phyloP scores from a whole-genome alignment of 208 protist genomes.

The Tritrichomonas foetus region DNA sequence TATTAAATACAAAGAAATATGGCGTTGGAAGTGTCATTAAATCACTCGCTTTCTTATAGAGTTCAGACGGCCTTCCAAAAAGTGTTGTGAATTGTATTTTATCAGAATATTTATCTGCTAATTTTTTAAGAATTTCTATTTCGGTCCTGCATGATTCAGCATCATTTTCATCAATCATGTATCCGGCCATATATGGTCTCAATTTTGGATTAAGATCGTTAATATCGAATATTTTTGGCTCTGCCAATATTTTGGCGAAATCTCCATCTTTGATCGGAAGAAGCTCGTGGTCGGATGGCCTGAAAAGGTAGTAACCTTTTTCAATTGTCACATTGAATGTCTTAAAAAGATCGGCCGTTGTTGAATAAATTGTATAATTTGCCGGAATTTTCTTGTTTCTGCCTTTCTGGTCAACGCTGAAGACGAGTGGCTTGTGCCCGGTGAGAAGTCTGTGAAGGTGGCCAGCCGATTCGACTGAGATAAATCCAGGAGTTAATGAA shows the following conservation, averaged over 20 bases:
- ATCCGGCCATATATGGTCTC: neutral
- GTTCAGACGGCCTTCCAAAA: neutral
- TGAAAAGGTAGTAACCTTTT: neutral
- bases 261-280: neutral
- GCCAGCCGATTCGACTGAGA: no score
- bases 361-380: neutral
- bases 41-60: neutral
- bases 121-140: neutral
- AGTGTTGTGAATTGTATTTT: neutral
- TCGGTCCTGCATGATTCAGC: neutral
- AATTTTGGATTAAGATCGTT: neutral
- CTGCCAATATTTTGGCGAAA: neutral
- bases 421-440: no score
- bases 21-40: neutral
- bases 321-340: neutral
- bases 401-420: no score
- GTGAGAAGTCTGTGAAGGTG: no score
- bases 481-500: no score
- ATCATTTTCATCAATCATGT: neutral
- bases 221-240: neutral
- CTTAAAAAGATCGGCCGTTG: neutral
- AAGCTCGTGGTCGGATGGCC: neutral
- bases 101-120: neutral
- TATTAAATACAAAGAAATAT: conserved; percentile 16
- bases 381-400: no score